These are phyloP conservation scores for Plenodomus biglobosus DNA, from an alignment of 2,329 filamentous ascomycete genomes.

Conservation along the genomic window DNA sequence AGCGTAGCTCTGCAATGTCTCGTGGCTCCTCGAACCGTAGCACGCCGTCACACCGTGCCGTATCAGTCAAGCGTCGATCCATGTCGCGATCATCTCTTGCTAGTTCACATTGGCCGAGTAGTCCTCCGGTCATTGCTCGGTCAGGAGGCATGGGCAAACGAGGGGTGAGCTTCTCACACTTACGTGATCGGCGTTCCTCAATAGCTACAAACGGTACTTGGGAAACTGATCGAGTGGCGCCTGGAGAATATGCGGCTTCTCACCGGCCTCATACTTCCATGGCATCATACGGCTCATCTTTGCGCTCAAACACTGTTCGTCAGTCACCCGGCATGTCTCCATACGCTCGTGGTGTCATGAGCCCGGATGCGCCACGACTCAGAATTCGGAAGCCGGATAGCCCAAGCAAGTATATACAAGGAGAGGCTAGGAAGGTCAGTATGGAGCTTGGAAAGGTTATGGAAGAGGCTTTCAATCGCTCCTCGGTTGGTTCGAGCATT, in stretches of 20 bases:
- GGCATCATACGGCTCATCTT: conserved; percentile 26
- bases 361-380: conserved; percentile 27
- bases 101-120: conserved; percentile 53
- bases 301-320: conserved; percentile 19
- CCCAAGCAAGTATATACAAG: conserved; percentile 61
- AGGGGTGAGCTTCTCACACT: conserved; percentile 64
- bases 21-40: conserved; percentile 37
- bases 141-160: conserved; percentile 59
- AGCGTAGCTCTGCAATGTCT: conserved; percentile 36
- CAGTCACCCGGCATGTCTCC: conserved; percentile 33
- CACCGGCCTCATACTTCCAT: conserved; percentile 23
- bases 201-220: conserved; percentile 45
- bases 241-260: conserved; percentile 35
- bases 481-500: conserved; percentile 56
- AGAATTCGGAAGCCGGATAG: conserved; percentile 46
- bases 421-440: conserved; percentile 82
- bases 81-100: conserved; percentile 48
- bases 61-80: conserved; percentile 26
- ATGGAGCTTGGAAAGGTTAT: conserved; percentile 84
- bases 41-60: conserved; percentile 30
- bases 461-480: conserved; percentile 86
- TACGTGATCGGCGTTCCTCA: conserved; percentile 48
- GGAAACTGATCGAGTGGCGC: conserved; percentile 28
- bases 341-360: conserved; percentile 30
- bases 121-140: conserved; percentile 51